phyloP scores from a whole-genome alignment of 2,329 filamentous ascomycete species.

The Sclerotinia minor region DNA sequence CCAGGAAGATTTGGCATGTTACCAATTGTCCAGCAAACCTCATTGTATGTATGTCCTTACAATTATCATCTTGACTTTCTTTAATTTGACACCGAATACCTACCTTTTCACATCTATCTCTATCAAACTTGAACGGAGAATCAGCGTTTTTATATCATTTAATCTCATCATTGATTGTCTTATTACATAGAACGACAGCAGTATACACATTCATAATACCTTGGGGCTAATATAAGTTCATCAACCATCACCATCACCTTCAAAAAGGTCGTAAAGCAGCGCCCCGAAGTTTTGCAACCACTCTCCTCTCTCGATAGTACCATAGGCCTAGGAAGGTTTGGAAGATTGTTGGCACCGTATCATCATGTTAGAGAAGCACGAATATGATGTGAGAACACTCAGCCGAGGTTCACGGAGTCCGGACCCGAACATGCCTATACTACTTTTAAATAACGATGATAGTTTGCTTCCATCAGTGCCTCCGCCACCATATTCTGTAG shows the following conservation, averaged over 20 bases:
- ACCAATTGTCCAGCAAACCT: background rate
- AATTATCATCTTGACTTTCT: background rate
- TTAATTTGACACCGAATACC: background rate
- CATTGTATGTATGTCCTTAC: background rate
- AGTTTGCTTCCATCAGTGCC: background rate
- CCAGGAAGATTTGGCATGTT: background rate
- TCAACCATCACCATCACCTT: background rate
- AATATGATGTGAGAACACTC: conserved; percentile 13
- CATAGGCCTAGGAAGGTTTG: background rate
- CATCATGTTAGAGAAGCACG: background rate
- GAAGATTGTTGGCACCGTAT: background rate
- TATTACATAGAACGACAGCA: background rate
- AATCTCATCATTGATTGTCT: background rate
- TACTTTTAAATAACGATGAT: background rate
- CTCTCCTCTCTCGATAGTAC: background rate
- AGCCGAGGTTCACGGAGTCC: background rate
- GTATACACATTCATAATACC: background rate
- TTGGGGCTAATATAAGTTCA: background rate
- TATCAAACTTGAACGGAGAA: background rate
- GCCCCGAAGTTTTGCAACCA: background rate
- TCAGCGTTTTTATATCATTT: conserved; percentile 4
- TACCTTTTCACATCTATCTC: background rate
- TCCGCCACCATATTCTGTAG: conserved; percentile 3
- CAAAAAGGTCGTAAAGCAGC: background rate
- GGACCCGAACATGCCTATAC: background rate